Percentiles rank a stretch among this genome's conserved stretches.
Conservation (phyloP, 2,329 filamentous ascomycete species). For the Mycogone perniciosa region DNA sequence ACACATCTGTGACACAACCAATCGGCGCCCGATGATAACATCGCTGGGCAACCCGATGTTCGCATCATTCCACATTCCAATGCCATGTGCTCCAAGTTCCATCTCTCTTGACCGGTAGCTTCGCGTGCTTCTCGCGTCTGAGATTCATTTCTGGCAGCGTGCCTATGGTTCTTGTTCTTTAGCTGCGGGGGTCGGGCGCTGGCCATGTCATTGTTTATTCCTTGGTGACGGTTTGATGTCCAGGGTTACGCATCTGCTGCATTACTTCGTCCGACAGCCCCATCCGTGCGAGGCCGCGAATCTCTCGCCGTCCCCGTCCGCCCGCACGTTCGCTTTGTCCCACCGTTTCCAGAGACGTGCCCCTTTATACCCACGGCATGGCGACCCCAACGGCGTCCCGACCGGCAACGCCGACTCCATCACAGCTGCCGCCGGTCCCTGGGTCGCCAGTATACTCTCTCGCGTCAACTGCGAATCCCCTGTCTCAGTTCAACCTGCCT, state of each 20-base stretch:
- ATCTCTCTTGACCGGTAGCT: not conserved
- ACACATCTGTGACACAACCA: not conserved
- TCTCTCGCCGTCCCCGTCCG: not conserved
- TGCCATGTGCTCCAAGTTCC: slow-evolving; percentile 2
- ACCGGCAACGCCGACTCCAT: slow-evolving; percentile 45
- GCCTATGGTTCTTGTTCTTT: too few relatives aligned
- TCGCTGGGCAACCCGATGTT: not conserved
- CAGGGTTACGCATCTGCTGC: not conserved
- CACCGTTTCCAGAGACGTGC: not conserved
- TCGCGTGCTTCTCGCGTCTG: slow-evolving; percentile 2
- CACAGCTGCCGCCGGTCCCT: slow-evolving; percentile 55
- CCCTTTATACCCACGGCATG: not conserved
- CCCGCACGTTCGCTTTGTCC: not conserved
- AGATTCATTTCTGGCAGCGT: not conserved
- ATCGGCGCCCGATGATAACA: not conserved
- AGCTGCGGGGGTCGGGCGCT: too few relatives aligned
- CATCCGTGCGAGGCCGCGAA: not conserved
- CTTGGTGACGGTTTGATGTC: not conserved
- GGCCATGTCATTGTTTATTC: not conserved
- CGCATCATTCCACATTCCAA: not conserved
- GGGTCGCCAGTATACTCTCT: slow-evolving; percentile 58
- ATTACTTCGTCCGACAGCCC: not conserved
- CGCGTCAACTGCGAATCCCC: slow-evolving; percentile 55
- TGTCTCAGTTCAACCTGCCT: slow-evolving; percentile 53
- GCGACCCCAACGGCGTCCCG: slow-evolving; percentile 21